phyloP scores from a whole-genome alignment of 345 rosid species.

The Salix suchowensis region DNA sequence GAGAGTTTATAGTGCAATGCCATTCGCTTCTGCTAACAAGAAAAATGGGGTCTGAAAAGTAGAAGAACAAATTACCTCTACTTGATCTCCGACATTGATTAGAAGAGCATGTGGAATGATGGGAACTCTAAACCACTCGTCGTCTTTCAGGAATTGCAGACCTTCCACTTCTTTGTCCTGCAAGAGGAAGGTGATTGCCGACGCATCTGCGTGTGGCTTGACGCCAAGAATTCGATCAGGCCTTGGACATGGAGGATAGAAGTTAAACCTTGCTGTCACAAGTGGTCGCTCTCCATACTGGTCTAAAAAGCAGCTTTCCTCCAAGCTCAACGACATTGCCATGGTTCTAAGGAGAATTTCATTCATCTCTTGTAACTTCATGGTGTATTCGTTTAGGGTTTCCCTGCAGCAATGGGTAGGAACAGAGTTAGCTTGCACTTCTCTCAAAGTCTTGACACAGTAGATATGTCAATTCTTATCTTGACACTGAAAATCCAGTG shows the following conservation, averaged over 20 bases:
- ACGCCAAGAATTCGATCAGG: slow-evolving; percentile 49
- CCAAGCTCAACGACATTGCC: slow-evolving; percentile 47
- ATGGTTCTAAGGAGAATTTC: slow-evolving; percentile 40
- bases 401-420: slow-evolving; percentile 22
- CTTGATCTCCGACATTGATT: slow-evolving; percentile 51
- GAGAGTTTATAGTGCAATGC: not conserved
- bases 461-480: not conserved
- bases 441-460: not conserved
- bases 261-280: slow-evolving; percentile 46
- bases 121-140: slow-evolving; percentile 47
- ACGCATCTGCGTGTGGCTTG: slow-evolving; percentile 59
- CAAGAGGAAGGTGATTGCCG: slow-evolving; percentile 51
- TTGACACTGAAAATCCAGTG: not conserved
- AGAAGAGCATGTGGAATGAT: slow-evolving; percentile 41
- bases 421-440: not conserved
- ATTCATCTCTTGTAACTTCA: slow-evolving; percentile 21
- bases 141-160: slow-evolving; percentile 48
- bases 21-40: not conserved
- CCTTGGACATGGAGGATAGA: slow-evolving; percentile 55
- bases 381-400: slow-evolving; percentile 37
- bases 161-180: slow-evolving; percentile 61
- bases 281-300: slow-evolving; percentile 39
- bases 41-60: not conserved
- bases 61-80: not conserved
- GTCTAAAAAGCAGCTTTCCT: slow-evolving; percentile 40